Evolutionary conservation across 306 rosid genomes (phyloP), one percentile per base, ranked within the genome.

Genomic region (Vigna mungo): DNA sequence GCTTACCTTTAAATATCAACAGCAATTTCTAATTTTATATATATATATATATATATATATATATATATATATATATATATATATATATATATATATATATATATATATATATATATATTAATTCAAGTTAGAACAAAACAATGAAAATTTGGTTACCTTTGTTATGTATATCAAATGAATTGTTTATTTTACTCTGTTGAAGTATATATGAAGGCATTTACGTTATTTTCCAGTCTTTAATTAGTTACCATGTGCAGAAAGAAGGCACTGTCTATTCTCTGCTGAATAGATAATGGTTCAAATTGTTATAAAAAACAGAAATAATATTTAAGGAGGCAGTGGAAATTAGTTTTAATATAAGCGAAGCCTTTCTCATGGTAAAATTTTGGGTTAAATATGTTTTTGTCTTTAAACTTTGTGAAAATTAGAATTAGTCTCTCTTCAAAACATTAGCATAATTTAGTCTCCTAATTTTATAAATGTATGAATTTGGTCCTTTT

Each of bases 1-100:
- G 59, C 61, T 30, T 30, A 32, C 23, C 3, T 51, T 46, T 32
- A 68, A 34, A 59, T 78, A 52, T 69, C 66, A 58, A 36, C 18
- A 32, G 7, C 47, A 3, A 15, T 16, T 30, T 60, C 0, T 30
- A 34, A n/a, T n/a, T n/a, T n/a, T n/a, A n/a, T n/a, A n/a, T n/a
- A n/a, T n/a, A n/a, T n/a, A n/a, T n/a, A n/a, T n/a, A n/a, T n/a
- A n/a, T n/a, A 20, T 1, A 20, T 1, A 20, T 1, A 20, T 20
- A 20, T 20, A 20, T 20, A 20, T 20, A 20, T 20, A 20, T 20
- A 20, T 20, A 20, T 20, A 20, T 20, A 20, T 20, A 20, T 23
- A 23, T 23, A 23, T 23, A 23, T 23, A 23, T 23, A 23, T 23
- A 37, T 37, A 8, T n/a, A 25, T n/a, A 62, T 62, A n/a, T n/a